A percentile compares a stretch with the other conserved stretches of the same genome.
Evolutionary conservation across 2,329 filamentous ascomycete genomes (phyloP).

Genomic region (Colletotrichum incanum): DNA sequence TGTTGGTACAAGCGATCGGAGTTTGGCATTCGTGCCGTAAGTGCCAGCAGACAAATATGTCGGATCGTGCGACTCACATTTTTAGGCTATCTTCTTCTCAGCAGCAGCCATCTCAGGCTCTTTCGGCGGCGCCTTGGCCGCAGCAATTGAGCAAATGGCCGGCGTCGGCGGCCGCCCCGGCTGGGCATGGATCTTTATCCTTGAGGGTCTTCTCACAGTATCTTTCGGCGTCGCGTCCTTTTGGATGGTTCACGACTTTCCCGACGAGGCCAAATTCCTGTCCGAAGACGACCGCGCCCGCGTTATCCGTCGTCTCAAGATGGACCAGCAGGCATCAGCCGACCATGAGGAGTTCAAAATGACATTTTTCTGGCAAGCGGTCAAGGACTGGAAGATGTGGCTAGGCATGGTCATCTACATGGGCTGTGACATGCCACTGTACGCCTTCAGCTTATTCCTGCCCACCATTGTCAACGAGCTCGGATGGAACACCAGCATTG

Average conservation of each 20-base stretch:
- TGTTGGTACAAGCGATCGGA: conserved; percentile 89
- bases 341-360: conserved; percentile 83
- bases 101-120: conserved; percentile 85
- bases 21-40: conserved; percentile 79
- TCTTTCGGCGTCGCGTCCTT: conserved; percentile 78
- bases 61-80: not conserved
- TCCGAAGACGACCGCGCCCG: conserved; percentile 78
- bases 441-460: conserved; percentile 83
- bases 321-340: conserved; percentile 82
- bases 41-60: not conserved
- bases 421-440: conserved; percentile 80
- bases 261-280: conserved; percentile 82
- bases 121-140: conserved; percentile 82
- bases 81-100: conserved; percentile 83
- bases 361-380: conserved; percentile 78
- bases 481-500: conserved; percentile 56
- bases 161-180: conserved; percentile 71
- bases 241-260: conserved; percentile 89
- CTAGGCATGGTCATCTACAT: conserved; percentile 83
- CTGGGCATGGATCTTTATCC: conserved; percentile 78
- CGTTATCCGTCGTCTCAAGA: conserved; percentile 78
- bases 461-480: conserved; percentile 38
- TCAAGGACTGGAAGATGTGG: conserved; percentile 91
- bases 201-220: conserved; percentile 80
- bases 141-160: conserved; percentile 79